These are phyloP conservation scores for Helotiales sp. DNA, from an alignment of 2,329 filamentous ascomycete genomes.

Conservation along the genomic window DNA sequence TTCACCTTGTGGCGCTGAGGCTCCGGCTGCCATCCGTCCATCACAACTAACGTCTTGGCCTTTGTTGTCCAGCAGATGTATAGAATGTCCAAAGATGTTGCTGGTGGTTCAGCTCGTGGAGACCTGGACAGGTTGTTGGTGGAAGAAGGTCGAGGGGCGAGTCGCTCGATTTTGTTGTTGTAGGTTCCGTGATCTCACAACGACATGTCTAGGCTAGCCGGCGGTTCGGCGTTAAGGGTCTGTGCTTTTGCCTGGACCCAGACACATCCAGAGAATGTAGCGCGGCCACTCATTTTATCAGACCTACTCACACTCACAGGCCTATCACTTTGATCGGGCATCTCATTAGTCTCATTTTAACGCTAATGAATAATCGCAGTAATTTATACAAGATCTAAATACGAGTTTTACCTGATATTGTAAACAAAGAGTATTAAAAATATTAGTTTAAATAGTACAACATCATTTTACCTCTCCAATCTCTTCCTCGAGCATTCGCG, in stretches of 20 bases:
- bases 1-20: conserved; percentile 37
- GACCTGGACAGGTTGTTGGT: conserved; percentile 12
- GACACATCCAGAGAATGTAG: too few species aligned
- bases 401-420: too few species aligned
- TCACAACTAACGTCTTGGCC: conserved; percentile 23
- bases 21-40: conserved; percentile 31
- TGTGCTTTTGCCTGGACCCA: conserved; percentile 3
- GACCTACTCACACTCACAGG: too few species aligned
- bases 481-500: too few species aligned
- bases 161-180: conserved; percentile 15
- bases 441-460: too few species aligned
- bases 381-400: too few species aligned
- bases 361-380: too few species aligned
- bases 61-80: neutral
- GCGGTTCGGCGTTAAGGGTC: conserved; percentile 4
- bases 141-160: conserved; percentile 14
- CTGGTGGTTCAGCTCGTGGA: conserved; percentile 23
- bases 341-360: neutral
- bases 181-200: conserved; percentile 6
- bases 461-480: too few species aligned
- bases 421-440: too few species aligned
- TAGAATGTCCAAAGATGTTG: neutral
- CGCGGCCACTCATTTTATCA: too few species aligned
- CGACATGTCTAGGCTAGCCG: neutral
- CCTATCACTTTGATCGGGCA: neutral